phyloP scores from a whole-genome alignment of 768 basidiomycete species.

The Lactifluus volemus region DNA sequence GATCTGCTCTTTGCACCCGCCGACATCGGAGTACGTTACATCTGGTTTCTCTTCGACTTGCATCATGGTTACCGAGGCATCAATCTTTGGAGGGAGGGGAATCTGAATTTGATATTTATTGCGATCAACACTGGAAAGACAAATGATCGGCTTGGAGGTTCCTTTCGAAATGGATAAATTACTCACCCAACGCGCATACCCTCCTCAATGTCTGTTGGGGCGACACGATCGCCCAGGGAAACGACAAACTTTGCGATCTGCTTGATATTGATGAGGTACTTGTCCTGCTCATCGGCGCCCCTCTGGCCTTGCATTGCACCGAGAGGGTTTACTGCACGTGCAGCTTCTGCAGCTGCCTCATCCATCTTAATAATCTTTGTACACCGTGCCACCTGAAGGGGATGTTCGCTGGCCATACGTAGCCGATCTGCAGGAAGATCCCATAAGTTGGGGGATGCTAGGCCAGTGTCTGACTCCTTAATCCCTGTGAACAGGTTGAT shows the following conservation, averaged over 20 bases:
- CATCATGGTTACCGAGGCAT: conserved; percentile 99
- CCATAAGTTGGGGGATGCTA: conserved; percentile 96
- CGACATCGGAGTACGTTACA: conserved; percentile 95
- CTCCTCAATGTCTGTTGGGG: conserved; percentile 97
- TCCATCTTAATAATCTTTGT: conserved; percentile 94
- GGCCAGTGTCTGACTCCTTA: conserved; percentile 96
- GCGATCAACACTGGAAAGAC: conserved; percentile 67
- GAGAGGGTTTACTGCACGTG: conserved; percentile 66
- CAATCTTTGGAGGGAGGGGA: conserved; percentile 96
- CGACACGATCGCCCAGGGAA: conserved; percentile 90
- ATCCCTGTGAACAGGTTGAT: conserved; percentile 45
- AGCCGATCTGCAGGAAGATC: conserved; percentile 89
- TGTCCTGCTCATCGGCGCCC: conserved; percentile 97
- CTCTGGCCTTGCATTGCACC: conserved; percentile 82
- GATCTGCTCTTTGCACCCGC: conserved; percentile 99
- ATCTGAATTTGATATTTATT: conserved; percentile 99
- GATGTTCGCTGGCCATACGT: conserved; percentile 87
- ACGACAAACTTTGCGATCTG: conserved; percentile 99
- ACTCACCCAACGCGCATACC: conserved; percentile 99
- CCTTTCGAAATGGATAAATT: background rate
- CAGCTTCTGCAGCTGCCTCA: conserved; percentile 63
- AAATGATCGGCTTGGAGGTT: background rate
- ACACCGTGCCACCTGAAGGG: conserved; percentile 94
- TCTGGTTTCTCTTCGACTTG: conserved; percentile 98
- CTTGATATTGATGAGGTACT: conserved; percentile 99